Evolutionary conservation across 2,329 filamentous ascomycete species (phyloP), one percentile per base, ranked within the genome.

Genomic region (Xylariales sp.): DNA sequence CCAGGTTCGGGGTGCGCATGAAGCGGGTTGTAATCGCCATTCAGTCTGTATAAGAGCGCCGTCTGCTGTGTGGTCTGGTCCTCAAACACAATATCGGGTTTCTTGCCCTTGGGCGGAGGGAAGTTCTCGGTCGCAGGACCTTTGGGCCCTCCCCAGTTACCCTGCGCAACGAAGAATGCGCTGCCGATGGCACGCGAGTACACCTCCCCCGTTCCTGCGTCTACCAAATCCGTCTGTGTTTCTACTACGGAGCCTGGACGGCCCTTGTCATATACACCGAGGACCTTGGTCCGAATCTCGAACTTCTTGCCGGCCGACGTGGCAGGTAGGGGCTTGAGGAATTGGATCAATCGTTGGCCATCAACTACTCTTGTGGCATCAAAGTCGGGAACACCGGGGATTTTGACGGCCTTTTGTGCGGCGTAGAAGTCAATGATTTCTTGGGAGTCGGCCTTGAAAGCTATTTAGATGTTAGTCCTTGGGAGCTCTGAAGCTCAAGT

Each of bases 11-110:
- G 88, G 14, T 86, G 86, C 5, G 88, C 88, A 61, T 95, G 89
- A 25, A 95, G 80, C 20, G 89, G 90, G 70, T 95, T 95, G 68
- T 95, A 95, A 69, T 95, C 90, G 51, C 89, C 89, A 55, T 95
- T 95, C 38, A 95, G 76, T 48, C 88, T 78, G 65, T 93, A 93
- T 42, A 93, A 70, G 48, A 86, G 76, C 7, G 87, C 80, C 4
- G 86, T 86, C 68, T 90, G 80, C 40, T 69, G 58, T 19, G 70
- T 85, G 4, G 85, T 88, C 64, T 88, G 82, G 54, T 84, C 76
- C 54, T 78, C 76, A 51, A 86, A 77, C 5, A 80, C 75, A 31
- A 71, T 77, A 64, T 94, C 88, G 12, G 89, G 85, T 38, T 71
- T 68, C 65, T 80, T 80, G 48, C 74, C 82, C 59, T 83, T 69